phyloP scores from a whole-genome alignment of 805 yeast genomes.

The Yarrowia deformans region DNA sequence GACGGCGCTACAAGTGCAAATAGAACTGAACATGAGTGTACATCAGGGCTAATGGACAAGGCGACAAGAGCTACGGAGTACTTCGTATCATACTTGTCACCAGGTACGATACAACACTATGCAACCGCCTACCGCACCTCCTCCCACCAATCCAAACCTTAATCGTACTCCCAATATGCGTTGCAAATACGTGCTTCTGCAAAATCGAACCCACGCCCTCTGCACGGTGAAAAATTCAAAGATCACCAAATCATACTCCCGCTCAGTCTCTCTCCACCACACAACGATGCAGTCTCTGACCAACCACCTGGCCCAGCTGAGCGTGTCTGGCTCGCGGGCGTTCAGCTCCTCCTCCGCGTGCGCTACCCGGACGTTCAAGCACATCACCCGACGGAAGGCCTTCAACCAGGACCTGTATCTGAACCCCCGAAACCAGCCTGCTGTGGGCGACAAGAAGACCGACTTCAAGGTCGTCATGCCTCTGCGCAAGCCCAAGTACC shows the following conservation, averaged over 20 bases:
- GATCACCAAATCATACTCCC: not conserved
- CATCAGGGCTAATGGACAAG: too few relatives aligned
- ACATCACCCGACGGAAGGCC: slow-evolving; percentile 37
- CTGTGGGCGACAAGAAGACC: slow-evolving; percentile 21
- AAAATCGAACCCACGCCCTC: slow-evolving; percentile 1
- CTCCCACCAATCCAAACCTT: too few relatives aligned
- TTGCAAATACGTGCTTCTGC: too few relatives aligned
- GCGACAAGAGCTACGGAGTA: too few relatives aligned
- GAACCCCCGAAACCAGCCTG: slow-evolving; percentile 26
- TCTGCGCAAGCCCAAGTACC: slow-evolving; percentile 52
- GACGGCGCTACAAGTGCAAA: too few relatives aligned
- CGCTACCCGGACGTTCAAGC: slow-evolving; percentile 18
- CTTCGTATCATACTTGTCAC: too few relatives aligned
- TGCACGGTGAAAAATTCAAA: slow-evolving; percentile 8
- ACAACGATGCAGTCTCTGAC: slow-evolving; percentile 26
- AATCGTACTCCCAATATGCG: too few relatives aligned
- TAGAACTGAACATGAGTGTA: too few relatives aligned
- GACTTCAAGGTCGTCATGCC: slow-evolving; percentile 43
- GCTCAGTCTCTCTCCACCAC: not conserved
- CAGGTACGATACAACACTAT: too few relatives aligned
- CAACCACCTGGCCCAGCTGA: slow-evolving; percentile 1
- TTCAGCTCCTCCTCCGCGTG: slow-evolving; percentile 1
- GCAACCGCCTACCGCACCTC: too few relatives aligned
- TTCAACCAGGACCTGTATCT: slow-evolving; percentile 29
- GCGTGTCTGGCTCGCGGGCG: slow-evolving; percentile 9